These are phyloP conservation scores for Tolypocladium ophioglossoides DNA, from an alignment of 2,329 filamentous ascomycete genomes.

Conservation along the genomic window DNA sequence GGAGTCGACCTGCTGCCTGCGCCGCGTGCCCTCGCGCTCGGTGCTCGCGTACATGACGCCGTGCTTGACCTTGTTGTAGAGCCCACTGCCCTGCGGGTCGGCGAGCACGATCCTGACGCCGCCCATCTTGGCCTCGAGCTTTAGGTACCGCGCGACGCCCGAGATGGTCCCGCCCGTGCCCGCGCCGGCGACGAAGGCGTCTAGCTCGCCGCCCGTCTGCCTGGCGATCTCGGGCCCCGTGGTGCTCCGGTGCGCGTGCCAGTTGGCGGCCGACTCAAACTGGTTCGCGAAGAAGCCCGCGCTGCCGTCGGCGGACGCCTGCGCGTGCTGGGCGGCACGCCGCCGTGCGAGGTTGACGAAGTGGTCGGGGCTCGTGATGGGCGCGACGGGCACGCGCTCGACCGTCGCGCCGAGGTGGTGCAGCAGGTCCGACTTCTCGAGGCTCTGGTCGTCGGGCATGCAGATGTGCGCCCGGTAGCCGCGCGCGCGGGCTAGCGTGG, in stretches of 20 bases:
- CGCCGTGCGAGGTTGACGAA: conserved; percentile 86
- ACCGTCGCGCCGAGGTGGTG: conserved; percentile 86
- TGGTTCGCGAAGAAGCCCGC: conserved; percentile 91
- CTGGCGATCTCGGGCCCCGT: conserved; percentile 85
- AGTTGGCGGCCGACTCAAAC: conserved; percentile 88
- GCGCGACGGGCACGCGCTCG: conserved; percentile 79
- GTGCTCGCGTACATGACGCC: conserved; percentile 92
- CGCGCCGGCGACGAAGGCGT: conserved; percentile 87
- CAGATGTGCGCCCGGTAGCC: conserved; percentile 93
- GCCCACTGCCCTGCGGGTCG: conserved; percentile 85
- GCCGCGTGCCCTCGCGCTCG: conserved; percentile 81
- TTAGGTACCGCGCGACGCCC: conserved; percentile 75
- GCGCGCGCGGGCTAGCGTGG: conserved; percentile 74
- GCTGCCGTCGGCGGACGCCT: conserved; percentile 44
- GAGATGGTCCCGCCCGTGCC: conserved; percentile 92
- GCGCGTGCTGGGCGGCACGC: conserved; percentile 65
- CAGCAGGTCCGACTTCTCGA: conserved; percentile 83
- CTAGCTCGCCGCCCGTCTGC: conserved; percentile 64
- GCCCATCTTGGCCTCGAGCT: conserved; percentile 51
- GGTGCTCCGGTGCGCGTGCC: conserved; percentile 66
- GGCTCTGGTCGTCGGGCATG: conserved; percentile 87
- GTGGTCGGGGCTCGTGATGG: conserved; percentile 86
- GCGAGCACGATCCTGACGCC: conserved; percentile 67
- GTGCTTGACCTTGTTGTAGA: conserved; percentile 85
- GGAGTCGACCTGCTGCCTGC: conserved; percentile 85